Evolutionary conservation across 2,329 filamentous ascomycete genomes (phyloP).

Genomic region (Cercospora janseana): DNA sequence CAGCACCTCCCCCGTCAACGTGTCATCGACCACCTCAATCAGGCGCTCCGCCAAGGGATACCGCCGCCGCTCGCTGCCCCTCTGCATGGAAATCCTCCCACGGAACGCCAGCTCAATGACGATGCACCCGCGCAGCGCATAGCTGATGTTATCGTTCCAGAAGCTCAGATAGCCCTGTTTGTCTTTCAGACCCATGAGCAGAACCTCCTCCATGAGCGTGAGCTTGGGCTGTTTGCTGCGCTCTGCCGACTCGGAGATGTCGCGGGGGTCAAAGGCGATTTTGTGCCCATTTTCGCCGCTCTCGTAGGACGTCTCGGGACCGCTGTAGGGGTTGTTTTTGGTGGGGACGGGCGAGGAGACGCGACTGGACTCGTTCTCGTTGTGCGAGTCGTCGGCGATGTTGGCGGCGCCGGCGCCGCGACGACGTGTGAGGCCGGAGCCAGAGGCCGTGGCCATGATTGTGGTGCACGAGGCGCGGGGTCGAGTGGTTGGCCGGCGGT

Average conservation of each 20-base stretch:
- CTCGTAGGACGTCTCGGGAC: conserved; percentile 80
- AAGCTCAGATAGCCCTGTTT: conserved; percentile 99
- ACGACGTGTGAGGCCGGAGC: conserved; percentile 70
- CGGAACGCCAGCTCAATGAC: conserved; percentile 96
- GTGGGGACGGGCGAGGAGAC: conserved; percentile 64
- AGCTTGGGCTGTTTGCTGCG: conserved; percentile 96
- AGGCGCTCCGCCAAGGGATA: conserved; percentile 90
- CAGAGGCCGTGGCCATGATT: conserved; percentile 65
- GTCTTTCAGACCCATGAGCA: conserved; percentile 93
- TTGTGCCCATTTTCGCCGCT: conserved; percentile 89
- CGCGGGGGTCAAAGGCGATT: conserved; percentile 94
- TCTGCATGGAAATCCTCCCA: conserved; percentile 97
- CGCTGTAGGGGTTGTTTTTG: conserved; percentile 58
- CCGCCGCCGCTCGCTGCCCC: conserved; percentile 84
- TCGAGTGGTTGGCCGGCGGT: conserved; percentile 1
- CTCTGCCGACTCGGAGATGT: conserved; percentile 95
- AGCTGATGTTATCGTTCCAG: conserved; percentile 99
- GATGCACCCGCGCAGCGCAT: conserved; percentile 94
- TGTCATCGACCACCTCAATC: conserved; percentile 97
- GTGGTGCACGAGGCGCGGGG: conserved; percentile 9
- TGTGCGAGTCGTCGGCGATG: conserved; percentile 57
- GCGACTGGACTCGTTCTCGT: conserved; percentile 63
- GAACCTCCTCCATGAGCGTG: conserved; percentile 97
- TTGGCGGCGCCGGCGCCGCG: conserved; percentile 62
- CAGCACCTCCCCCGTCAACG: conserved; percentile 91